Conservation (phyloP, 441 rosid species). For the Gossypium davidsonii region DNA sequence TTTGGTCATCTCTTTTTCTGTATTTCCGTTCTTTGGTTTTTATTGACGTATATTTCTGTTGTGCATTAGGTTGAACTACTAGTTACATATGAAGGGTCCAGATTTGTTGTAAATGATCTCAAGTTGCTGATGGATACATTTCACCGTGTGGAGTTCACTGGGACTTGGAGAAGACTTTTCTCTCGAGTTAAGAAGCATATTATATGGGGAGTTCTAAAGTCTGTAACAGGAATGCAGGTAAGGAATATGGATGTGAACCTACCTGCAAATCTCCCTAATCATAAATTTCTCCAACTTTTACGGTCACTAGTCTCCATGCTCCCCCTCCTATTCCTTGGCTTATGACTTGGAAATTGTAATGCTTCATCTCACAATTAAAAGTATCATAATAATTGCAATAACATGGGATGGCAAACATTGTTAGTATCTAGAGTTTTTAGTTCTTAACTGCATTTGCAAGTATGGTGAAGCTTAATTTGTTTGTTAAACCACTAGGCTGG, state of each 20-base stretch:
- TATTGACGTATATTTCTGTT: constrained; percentile 13
- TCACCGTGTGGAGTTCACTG: constrained; percentile 81
- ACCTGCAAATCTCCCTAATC: not conserved
- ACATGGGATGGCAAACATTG: not conserved
- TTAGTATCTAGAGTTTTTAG: not conserved
- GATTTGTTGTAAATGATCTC: constrained; percentile 90
- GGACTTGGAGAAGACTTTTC: constrained; percentile 95
- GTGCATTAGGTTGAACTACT: constrained; percentile 68
- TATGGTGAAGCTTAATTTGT: not conserved
- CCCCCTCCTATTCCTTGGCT: not conserved
- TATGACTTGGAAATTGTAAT: constrained; percentile 2
- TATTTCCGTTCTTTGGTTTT: not conserved
- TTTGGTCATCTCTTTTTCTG: constrained; percentile 2
- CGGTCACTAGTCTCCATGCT: not conserved
- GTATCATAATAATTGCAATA: not conserved
- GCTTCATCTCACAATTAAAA: not conserved
- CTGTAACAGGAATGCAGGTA: constrained; percentile 99
- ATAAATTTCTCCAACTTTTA: not conserved
- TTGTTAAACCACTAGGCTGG: not conserved
- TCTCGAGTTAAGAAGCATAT: constrained; percentile 94
- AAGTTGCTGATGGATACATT: constrained; percentile 94
- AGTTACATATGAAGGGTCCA: constrained; percentile 87
- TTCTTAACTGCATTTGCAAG: not conserved
- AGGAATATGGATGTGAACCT: not conserved
- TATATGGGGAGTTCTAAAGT: constrained; percentile 95